Evolutionary conservation across 306 rosid species (phyloP), one percentile per base, ranked within the genome.

Genomic region (Gleditsia sinensis): DNA sequence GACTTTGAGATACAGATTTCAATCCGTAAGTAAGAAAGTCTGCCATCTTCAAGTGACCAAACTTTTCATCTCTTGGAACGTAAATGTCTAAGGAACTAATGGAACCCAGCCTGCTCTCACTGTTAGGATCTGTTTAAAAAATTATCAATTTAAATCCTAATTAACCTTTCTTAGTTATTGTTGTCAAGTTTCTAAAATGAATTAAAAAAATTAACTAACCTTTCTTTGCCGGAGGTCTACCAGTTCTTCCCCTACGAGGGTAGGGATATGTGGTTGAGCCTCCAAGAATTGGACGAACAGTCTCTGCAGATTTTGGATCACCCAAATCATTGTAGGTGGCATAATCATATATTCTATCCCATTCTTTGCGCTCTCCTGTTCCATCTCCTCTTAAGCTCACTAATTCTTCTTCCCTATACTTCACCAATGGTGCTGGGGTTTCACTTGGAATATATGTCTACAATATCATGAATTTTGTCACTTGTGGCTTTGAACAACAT

Each of bases 231-330:
- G 83, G 83, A 23, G 75, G 24, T 78, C 93, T 81, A 11, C 93
- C 96, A 0, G 93, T 92, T 87, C 97, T 89, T 70, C 92, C 96
- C 32, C 97, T 81, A 2, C 97, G 86, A 74, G 96, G 97, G 61
- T 92, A 89, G 50, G 97, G 93, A 65, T 58, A 78, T 19, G 76
- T 25, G 50, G 27, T 51, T 19, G 92, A 83, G 54, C 97, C 92
- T 75, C 96, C 97, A 0, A 92, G 85, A 72, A 79, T 46, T 0
- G 84, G 91, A 25, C 96, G 91, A 20, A 68, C 84, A 36, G 76
- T 49, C 11, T 78, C 20, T 30, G 69, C 24, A 50, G 82, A 83
- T 25, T 49, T 64, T 19, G n/a, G n/a, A n/a, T n/a, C n/a, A n/a
- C n/a, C n/a, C n/a, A n/a, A n/a, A n/a, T n/a, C n/a, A n/a, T n/a